These are phyloP conservation scores for Globisporangium nunn DNA, from an alignment of 352 stramenopile species.

Conservation along the genomic window DNA sequence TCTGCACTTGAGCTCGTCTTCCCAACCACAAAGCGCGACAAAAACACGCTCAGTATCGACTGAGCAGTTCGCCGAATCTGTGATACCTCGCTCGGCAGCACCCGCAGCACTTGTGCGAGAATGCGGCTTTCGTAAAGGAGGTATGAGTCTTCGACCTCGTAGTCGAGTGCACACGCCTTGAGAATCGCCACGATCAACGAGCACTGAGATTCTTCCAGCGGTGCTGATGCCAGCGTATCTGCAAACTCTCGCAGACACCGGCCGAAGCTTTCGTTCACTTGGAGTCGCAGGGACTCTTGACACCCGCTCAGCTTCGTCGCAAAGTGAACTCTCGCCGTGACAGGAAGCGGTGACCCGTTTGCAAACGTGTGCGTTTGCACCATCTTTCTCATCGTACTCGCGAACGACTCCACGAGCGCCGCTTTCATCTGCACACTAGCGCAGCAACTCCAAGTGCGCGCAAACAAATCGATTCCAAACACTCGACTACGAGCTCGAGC, in stretches of 20 bases:
- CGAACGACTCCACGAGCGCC: constrained; percentile 45
- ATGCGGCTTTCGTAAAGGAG: constrained; percentile 61
- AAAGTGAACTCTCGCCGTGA: constrained; percentile 42
- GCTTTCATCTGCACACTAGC: constrained; percentile 20
- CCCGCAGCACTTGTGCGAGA: constrained; percentile 38
- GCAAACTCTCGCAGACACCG: constrained; percentile 25
- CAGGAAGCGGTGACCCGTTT: constrained; percentile 8
- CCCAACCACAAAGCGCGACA: constrained; percentile 54
- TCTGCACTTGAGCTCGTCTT: constrained; percentile 17
- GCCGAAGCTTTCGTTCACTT: constrained; percentile 44
- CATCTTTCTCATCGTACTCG: constrained; percentile 33
- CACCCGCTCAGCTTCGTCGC: constrained; percentile 46
- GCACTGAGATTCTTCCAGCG: constrained; percentile 16
- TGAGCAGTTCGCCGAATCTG: constrained; percentile 48
- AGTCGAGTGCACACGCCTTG: constrained; percentile 58
- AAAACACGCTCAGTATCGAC: constrained; percentile 41
- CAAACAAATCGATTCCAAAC: constrained; percentile 44
- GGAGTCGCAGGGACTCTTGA: constrained; percentile 30
- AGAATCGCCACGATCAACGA: constrained; percentile 37
- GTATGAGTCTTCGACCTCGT: constrained; percentile 68
- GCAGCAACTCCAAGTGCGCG: constrained; percentile 20
- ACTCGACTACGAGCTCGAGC: constrained; percentile 30
- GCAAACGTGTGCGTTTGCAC: constrained; percentile 20
- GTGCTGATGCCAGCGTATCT: constrained; percentile 11
- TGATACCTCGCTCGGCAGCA: constrained; percentile 38